phyloP scores from a whole-genome alignment of 441 rosid genomes.

The Pelargonium australe region DNA sequence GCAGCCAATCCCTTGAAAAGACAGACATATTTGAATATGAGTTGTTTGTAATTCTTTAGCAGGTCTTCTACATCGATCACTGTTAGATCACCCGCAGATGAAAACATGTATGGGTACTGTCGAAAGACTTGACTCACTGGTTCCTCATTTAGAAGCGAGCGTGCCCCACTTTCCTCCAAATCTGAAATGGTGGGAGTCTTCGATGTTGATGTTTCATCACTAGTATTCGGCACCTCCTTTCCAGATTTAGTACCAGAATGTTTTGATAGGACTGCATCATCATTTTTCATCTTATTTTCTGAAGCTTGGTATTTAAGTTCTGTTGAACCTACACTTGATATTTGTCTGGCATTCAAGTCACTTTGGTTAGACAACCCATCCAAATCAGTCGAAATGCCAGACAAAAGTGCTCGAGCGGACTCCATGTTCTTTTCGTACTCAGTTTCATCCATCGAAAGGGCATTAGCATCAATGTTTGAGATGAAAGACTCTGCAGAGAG shows the following conservation, averaged over 20 bases:
- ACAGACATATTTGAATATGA: slow-evolving; percentile 72
- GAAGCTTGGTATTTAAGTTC: slow-evolving; percentile 24
- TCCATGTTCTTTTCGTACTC: slow-evolving; percentile 83
- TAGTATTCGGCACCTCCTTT: too few relatives aligned
- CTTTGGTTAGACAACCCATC: slow-evolving; percentile 40
- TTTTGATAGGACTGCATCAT: slow-evolving; percentile 38
- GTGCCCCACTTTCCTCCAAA: slow-evolving; percentile 74
- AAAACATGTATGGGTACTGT: slow-evolving; percentile 71
- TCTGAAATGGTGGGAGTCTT: slow-evolving; percentile 63
- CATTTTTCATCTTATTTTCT: slow-evolving; percentile 31
- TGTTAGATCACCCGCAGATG: slow-evolving; percentile 66
- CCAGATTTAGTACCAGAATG: slow-evolving; percentile 23
- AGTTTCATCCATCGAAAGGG: slow-evolving; percentile 75
- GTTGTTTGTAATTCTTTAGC: slow-evolving; percentile 63
- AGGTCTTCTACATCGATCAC: slow-evolving; percentile 68
- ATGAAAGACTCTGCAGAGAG: slow-evolving; percentile 92
- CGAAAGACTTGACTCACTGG: slow-evolving; percentile 40
- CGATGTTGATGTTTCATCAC: slow-evolving; percentile 36
- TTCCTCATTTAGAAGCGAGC: slow-evolving; percentile 58
- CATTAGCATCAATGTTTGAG: slow-evolving; percentile 72
- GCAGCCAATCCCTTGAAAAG: slow-evolving; percentile 59
- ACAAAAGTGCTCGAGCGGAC: slow-evolving; percentile 58
- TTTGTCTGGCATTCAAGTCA: slow-evolving; percentile 33
- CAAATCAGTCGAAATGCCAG: slow-evolving; percentile 44
- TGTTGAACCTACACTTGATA: slow-evolving; percentile 28